Conservation (phyloP, 768 basidiomycete species). For the Infundibulicybe gibba region DNA sequence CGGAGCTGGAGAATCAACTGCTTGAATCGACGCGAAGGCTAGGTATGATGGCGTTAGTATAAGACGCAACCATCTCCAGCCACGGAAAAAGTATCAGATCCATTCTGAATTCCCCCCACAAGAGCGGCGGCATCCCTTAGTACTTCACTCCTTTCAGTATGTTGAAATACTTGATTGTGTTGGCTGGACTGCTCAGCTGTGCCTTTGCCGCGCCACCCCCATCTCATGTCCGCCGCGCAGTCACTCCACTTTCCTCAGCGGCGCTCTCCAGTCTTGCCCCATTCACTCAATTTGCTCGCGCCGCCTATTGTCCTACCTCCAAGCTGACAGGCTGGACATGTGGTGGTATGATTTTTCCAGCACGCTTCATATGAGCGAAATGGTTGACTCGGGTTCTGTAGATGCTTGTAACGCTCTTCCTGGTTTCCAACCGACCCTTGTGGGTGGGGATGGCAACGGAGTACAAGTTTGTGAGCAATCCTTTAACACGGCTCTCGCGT, state of each 20-base stretch:
- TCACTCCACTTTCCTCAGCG: slow-evolving; percentile 19
- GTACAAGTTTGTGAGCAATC: slow-evolving; percentile 42
- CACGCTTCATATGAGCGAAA: neutral
- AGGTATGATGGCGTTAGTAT: too few species aligned
- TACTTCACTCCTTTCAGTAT: too few species aligned
- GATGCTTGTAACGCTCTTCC: slow-evolving; percentile 38
- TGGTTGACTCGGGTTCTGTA: slow-evolving; percentile 5
- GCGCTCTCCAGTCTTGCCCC: slow-evolving; percentile 37
- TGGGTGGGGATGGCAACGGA: slow-evolving; percentile 47
- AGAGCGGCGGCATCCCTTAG: too few species aligned
- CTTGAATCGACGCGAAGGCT: too few species aligned
- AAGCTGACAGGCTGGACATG: slow-evolving; percentile 38
- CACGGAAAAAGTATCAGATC: too few species aligned
- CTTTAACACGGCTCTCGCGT: neutral
- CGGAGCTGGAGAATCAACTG: too few species aligned
- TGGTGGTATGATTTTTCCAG: slow-evolving; percentile 28
- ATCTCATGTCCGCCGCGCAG: slow-evolving; percentile 10
- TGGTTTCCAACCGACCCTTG: slow-evolving; percentile 34
- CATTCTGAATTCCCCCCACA: too few species aligned
- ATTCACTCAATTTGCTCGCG: slow-evolving; percentile 50
- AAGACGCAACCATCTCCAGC: too few species aligned
- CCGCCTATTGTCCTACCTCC: slow-evolving; percentile 45
- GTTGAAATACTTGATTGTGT: neutral
- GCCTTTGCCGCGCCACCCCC: slow-evolving; percentile 9
- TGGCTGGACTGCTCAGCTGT: neutral